Evolutionary conservation across 345 rosid species (phyloP).

Genomic region (Camelina hispida): DNA sequence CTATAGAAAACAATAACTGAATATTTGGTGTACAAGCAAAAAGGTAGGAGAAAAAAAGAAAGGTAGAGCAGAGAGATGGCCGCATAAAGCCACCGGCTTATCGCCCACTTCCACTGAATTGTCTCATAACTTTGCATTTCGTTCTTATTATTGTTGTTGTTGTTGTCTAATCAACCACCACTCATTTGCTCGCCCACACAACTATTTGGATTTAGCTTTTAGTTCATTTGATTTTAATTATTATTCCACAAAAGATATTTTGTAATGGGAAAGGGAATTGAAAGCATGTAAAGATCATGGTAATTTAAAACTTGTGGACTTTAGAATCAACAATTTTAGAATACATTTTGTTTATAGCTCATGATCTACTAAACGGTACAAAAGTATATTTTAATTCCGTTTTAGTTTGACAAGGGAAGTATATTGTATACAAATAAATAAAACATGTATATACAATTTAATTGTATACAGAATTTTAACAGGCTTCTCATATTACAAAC

Average conservation of each 20-base stretch:
- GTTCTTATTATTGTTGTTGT: constrained; percentile 17
- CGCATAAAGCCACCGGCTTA: constrained; percentile 34
- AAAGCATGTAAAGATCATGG: neutral
- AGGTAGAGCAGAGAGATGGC: constrained; percentile 29
- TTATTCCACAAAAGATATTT: constrained; percentile 2
- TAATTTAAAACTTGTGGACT: neutral
- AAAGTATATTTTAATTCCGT: no score
- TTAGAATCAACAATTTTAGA: neutral
- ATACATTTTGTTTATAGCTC: neutral
- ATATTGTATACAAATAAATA: no score
- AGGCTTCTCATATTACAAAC: neutral
- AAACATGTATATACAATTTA: no score
- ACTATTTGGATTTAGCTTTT: constrained; percentile 23
- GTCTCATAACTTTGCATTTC: constrained; percentile 24
- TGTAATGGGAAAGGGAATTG: neutral
- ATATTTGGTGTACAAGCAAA: constrained; percentile 4
- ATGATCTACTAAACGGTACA: neutral
- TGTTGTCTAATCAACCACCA: constrained; percentile 43
- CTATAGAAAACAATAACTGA: neutral
- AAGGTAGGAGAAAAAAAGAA: neutral
- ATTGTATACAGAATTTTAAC: neutral
- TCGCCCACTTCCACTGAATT: constrained; percentile 29
- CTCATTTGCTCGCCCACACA: constrained; percentile 37
- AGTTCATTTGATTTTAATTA: constrained; percentile 7
- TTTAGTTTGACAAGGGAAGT: neutral